Base-by-base conservation (phyloP, 805 yeast genomes). In the Schizosaccharomyces japonicus region DNA sequence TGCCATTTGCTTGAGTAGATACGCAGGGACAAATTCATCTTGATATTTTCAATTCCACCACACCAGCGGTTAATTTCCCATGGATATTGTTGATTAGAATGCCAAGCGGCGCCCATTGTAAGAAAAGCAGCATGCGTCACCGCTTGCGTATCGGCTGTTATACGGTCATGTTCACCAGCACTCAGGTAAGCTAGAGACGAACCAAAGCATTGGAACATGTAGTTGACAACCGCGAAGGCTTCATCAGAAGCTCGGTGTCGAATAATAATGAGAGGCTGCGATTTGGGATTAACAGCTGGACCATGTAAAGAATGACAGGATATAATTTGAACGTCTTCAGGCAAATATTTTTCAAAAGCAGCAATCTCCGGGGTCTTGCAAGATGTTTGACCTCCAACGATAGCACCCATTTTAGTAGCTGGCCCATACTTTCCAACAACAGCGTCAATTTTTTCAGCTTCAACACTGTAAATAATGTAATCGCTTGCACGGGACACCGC, bases 131-230 rank as follows among this genome's bases (percentile, higher is more conserved):
- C 95, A 59, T 90, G 98, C 0, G 98, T 90, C 15, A 87, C 94
- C 0, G 96, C 96, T 61, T 90, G 98, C 1, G 96, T 90, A 60
- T 90, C 98, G 0, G 98, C 98, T 0, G 98, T 87, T 52, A 90
- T 87, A 55, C 71, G 73, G 60, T 90, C 98, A 60, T 90, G 98
- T 58, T 85, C 85, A 48, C 72, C 69, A n/a, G 90, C 94, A 0
- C 82, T 68, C 29, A 90, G 66, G 48, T 75, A 69, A 25, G 84
- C 95, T 31, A 72, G 67, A 52, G 78, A 79, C 10, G 95, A 82
- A 28, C 79, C 66, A 47, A 90, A 68, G 58, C 94, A 81, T 3
- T 78, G 64, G 50, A 85, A 68, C 4, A 84, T 57, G 1, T 68
- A 49, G 50, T 74, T 75, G 2, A 87, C 81, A 56, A 80, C 72